Base-by-base conservation (phyloP, 2,329 filamentous ascomycete genomes). In the Rhynchosporium agropyri region DNA sequence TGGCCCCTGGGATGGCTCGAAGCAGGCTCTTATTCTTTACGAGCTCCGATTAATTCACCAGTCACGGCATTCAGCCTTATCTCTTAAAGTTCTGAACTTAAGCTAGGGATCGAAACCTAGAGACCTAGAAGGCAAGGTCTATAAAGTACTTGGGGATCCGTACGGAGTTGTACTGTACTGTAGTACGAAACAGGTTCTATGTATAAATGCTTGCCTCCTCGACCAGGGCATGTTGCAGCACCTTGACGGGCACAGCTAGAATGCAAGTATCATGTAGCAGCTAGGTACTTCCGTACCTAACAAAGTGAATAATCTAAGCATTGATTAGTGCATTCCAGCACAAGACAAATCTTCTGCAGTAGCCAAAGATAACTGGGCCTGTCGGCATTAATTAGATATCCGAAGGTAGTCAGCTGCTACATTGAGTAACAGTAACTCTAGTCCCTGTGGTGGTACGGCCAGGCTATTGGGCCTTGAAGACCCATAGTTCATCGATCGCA, bases 301-400 rank as follows among this genome's bases (percentile, higher is more conserved):
- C 28, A 49, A 29, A 49, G 20, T 36, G 20, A 31, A n/a, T 13
- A 53, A n/a, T 15, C 15, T 53, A 31, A 53, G 33, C 31, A 29
- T 10, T 49, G 26, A 49, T 26, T 10, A 28, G 46, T 49, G 6
- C 4, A 28, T 43, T 15, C 46, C 26, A 49, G 28, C 6, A 49
- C 15, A 51, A 20, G 31, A 36, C 26, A 50, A 50, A n/a, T 36
- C 9, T 36, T 36, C 33, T 10, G 33, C 33, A 20, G 15, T 26
- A 36, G 40, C 10, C 45, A 43, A 56, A 46, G 54, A 31, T 29
- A 28, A 29, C 51, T 10, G 28, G 54, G 9, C 48, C 28, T 20
- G 42, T 28, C n/a, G 29, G 58, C 58, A 54, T 49, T 54, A 54
- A 48, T 45, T 60, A 33, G 49, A 40, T 45, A 57, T 46, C 26